A percentile compares a stretch with the other conserved stretches of the same genome.
phyloP scores from a whole-genome alignment of 345 rosid genomes.

The Adansonia digitata region DNA sequence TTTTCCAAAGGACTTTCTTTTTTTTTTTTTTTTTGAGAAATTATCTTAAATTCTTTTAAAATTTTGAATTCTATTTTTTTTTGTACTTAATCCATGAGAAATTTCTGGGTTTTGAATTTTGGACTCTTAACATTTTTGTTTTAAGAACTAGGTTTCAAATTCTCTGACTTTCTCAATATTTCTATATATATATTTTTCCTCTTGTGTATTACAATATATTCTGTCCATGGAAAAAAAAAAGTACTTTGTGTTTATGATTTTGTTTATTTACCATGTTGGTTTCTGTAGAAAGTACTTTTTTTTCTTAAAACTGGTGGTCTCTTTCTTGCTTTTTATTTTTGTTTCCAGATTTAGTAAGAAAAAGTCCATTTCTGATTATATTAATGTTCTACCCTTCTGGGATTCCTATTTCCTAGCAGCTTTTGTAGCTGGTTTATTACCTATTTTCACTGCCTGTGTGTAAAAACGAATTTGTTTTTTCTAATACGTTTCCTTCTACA shows the following conservation, averaged over 20 bases:
- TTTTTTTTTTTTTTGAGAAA: too few species aligned
- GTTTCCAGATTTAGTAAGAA: neutral
- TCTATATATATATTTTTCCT: neutral
- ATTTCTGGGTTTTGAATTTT: neutral
- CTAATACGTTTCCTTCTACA: neutral
- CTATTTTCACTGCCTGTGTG: too few species aligned
- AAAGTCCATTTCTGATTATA: neutral
- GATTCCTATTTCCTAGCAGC: neutral
- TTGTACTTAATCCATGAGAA: neutral
- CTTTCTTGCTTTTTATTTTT: neutral
- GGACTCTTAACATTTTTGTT: too few species aligned
- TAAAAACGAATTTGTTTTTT: too few species aligned
- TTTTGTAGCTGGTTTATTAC: neutral
- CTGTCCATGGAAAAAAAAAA: neutral
- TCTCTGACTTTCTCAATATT: neutral
- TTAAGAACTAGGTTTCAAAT: neutral
- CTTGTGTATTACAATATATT: neutral
- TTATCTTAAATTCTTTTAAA: too few species aligned
- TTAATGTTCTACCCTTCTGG: slow-evolving; percentile 7
- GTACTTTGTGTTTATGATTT: neutral
- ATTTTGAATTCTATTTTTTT: neutral
- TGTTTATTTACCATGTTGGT: neutral
- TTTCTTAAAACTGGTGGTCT: neutral
- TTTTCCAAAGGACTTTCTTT: too few species aligned
- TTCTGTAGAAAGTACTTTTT: neutral